phyloP scores from a whole-genome alignment of 257 asterid genomes.

The Plantago ovata region DNA sequence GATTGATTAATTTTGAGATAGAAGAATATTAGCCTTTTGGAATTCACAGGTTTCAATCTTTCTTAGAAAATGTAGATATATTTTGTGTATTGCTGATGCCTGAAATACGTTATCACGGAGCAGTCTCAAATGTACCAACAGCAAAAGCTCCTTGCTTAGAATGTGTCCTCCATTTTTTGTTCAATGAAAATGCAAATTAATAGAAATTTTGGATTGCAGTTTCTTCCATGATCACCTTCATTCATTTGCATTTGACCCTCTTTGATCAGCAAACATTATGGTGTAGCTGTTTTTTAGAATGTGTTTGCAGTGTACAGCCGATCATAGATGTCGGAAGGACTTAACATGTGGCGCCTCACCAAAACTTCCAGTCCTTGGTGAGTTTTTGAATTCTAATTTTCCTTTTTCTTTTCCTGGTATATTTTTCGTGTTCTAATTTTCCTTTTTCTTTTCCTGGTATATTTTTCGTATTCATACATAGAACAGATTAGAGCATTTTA shows the following conservation, averaged over 20 bases:
- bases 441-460: too few relatives aligned
- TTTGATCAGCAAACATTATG: too few relatives aligned
- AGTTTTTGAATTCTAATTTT: neutral
- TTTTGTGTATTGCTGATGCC: neutral
- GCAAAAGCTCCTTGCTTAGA: neutral
- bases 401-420: neutral
- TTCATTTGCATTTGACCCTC: neutral
- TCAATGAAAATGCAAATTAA: neutral
- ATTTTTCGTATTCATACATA: too few relatives aligned
- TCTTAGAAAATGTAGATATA: constrained; percentile 31
- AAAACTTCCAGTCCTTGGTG: neutral
- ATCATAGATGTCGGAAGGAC: neutral
- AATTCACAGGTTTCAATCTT: constrained; percentile 19
- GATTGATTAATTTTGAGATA: constrained; percentile 20
- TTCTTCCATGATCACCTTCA: neutral
- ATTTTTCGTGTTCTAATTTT: too few relatives aligned
- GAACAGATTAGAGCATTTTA: too few relatives aligned
- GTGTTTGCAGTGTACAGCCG: neutral
- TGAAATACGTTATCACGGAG: neutral
- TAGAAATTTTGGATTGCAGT: neutral
- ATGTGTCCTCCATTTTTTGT: neutral
- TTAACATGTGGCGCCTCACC: neutral
- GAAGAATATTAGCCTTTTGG: neutral
- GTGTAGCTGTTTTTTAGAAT: neutral
- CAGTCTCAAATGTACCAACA: neutral